phyloP scores from a whole-genome alignment of 129 eudicot genomes.

The Flaveria ramosissima region DNA sequence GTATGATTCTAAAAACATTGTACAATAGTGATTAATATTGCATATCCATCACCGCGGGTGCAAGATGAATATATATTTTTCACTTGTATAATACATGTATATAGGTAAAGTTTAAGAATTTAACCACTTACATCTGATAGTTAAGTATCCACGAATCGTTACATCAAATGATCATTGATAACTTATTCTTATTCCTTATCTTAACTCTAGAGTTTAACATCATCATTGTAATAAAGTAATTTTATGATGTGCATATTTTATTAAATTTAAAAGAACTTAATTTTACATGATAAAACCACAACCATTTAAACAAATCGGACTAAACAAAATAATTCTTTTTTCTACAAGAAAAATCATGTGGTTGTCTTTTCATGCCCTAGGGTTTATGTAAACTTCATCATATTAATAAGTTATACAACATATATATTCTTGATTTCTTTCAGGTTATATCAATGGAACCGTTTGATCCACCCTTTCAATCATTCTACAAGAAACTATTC shows the following conservation, averaged over 20 bases:
- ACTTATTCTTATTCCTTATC: no score
- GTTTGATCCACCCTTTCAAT: slow-evolving; percentile 44
- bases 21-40: no score
- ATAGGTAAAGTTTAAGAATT: no score
- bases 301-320: neutral
- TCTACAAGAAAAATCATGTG: neutral
- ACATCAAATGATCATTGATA: neutral
- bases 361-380: slow-evolving; percentile 7
- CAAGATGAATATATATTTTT: no score
- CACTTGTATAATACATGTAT: no score
- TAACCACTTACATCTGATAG: no score
- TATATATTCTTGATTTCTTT: neutral
- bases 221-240: neutral
- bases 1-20: no score
- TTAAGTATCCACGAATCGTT: neutral
- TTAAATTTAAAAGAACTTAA: neutral
- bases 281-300: neutral
- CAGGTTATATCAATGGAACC: slow-evolving; percentile 2
- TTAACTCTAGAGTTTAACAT: no score
- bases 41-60: no score
- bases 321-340: neutral
- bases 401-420: neutral
- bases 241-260: neutral
- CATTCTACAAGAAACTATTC: slow-evolving; percentile 55
- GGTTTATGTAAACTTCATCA: slow-evolving; percentile 6